phyloP scores from a whole-genome alignment of 768 basidiomycete genomes.

The Lepiota venenata region DNA sequence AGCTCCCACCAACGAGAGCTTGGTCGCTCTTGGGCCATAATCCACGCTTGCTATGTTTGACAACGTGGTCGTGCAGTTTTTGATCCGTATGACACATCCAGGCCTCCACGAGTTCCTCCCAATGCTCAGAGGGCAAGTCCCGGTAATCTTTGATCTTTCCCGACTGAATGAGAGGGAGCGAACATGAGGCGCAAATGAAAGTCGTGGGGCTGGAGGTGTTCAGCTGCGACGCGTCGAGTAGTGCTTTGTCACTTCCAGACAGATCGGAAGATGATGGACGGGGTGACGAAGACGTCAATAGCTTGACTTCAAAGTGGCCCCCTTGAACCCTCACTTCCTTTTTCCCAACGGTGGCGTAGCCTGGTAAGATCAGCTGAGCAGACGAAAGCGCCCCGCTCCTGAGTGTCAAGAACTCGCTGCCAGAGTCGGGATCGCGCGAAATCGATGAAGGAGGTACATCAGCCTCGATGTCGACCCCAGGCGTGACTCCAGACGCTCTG shows the following conservation, averaged over 20 bases:
- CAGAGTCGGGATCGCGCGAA: constrained; percentile 34
- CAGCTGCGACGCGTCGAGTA: constrained; percentile 74
- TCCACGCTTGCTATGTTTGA: constrained; percentile 53
- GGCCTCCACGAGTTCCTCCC: constrained; percentile 95
- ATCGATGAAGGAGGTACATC: constrained; percentile 56
- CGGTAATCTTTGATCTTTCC: constrained; percentile 54
- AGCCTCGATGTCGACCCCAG: constrained; percentile 55
- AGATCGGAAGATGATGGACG: constrained; percentile 17
- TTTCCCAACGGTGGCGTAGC: constrained; percentile 54
- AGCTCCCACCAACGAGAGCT: constrained; percentile 88
- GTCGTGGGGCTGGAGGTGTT: constrained; percentile 48
- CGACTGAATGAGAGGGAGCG: constrained; percentile 66
- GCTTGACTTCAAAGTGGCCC: constrained; percentile 71
- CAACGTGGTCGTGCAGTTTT: constrained; percentile 67
- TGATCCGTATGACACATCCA: constrained; percentile 99
- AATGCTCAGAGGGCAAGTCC: constrained; percentile 93
- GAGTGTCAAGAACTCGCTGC: constrained; percentile 56
- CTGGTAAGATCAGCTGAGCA: constrained; percentile 53
- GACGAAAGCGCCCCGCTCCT: constrained; percentile 58
- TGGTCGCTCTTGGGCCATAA: constrained; percentile 77
- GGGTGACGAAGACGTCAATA: constrained; percentile 29
- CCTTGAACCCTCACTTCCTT: constrained; percentile 54
- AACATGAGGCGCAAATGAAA: constrained; percentile 80
- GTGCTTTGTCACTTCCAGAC: constrained; percentile 24
- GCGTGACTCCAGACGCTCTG: constrained; percentile 45